A percentile compares a stretch with the other conserved stretches of the same genome.
These are phyloP conservation scores for Diaporthe citriasiana DNA, from an alignment of 2,329 filamentous ascomycete species.

Conservation along the genomic window DNA sequence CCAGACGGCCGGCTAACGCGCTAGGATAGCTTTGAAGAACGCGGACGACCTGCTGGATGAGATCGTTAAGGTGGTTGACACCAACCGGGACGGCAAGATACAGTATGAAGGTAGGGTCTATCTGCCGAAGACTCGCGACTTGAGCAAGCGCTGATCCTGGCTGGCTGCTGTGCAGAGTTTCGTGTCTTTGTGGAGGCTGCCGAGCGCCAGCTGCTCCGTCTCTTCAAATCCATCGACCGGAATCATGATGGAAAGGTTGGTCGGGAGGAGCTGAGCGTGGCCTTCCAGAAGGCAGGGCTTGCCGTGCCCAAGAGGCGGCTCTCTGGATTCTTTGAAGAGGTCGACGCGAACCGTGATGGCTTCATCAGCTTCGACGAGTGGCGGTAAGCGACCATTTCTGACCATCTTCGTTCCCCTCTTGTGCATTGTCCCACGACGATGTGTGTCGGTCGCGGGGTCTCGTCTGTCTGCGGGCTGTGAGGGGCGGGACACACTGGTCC, in stretches of 20 bases:
- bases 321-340: conserved; percentile 87
- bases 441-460: background rate
- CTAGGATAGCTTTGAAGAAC: conserved; percentile 79
- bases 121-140: background rate
- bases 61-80: conserved; percentile 87
- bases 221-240: conserved; percentile 90
- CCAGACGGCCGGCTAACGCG: conserved; percentile 33
- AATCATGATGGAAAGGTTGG: conserved; percentile 90
- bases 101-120: conserved; percentile 82
- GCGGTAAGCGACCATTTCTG: conserved; percentile 75
- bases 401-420: conserved; percentile 26
- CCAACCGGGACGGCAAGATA: conserved; percentile 87
- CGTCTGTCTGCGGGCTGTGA: background rate
- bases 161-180: conserved; percentile 75
- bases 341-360: conserved; percentile 91
- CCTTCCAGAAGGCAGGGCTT: conserved; percentile 84
- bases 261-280: conserved; percentile 83
- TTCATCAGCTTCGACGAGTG: conserved; percentile 94
- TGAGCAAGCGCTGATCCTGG: conserved; percentile 33
- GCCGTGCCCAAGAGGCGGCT: conserved; percentile 83
- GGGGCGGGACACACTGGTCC: background rate
- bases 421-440: background rate
- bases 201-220: conserved; percentile 82
- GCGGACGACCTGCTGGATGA: conserved; percentile 87
- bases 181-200: conserved; percentile 88